These are phyloP conservation scores for Blastocystis sp. DNA, from an alignment of 352 stramenopile genomes.

Conservation along the genomic window DNA sequence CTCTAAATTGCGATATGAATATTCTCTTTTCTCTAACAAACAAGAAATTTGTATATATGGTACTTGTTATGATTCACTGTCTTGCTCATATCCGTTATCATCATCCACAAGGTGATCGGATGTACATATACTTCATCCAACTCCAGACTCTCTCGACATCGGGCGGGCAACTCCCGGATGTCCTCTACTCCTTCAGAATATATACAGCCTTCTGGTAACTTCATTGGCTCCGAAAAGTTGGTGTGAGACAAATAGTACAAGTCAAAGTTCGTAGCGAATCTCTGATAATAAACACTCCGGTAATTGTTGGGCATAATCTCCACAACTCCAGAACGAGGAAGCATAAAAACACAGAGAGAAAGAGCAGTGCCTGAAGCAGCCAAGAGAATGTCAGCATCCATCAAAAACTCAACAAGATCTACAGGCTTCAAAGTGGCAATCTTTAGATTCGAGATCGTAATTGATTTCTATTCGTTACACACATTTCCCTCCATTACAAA, in stretches of 20 bases:
- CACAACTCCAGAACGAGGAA: constrained; percentile 16
- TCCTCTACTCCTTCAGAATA: neutral
- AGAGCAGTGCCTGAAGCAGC: neutral
- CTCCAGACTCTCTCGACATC: neutral
- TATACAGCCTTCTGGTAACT: neutral
- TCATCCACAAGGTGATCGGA: constrained; percentile 54
- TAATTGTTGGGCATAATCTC: constrained; percentile 29
- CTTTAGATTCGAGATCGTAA: too few relatives aligned
- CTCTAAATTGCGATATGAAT: constrained; percentile 9
- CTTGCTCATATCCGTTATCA: constrained; percentile 34
- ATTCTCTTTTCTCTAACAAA: constrained; percentile 20
- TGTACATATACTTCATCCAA: neutral
- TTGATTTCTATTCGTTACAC: neutral
- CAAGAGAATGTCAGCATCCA: neutral
- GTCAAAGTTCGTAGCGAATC: neutral
- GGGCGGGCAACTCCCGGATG: too few relatives aligned
- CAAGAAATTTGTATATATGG: neutral
- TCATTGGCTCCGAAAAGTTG: neutral
- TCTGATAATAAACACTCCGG: constrained; percentile 3
- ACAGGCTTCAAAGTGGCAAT: neutral
- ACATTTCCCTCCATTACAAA: neutral
- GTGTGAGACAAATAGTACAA: constrained; percentile 26
- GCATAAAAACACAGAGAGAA: neutral
- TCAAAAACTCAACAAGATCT: neutral
- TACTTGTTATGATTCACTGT: constrained; percentile 56